phyloP scores from a whole-genome alignment of 257 asterid genomes.

The Nicotiana tomentosiformis region DNA sequence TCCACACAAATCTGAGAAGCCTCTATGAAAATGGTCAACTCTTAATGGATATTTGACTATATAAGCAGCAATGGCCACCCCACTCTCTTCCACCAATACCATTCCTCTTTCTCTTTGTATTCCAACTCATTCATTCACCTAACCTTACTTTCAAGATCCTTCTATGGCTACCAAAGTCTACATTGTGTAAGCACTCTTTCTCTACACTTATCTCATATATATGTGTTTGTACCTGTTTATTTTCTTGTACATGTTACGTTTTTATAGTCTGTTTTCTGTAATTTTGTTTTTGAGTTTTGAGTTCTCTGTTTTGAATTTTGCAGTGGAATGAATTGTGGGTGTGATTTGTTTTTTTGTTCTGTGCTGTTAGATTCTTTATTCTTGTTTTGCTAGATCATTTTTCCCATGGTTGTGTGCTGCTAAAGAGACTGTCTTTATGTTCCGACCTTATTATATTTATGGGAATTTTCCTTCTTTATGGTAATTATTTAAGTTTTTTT shows the following conservation, averaged over 20 bases:
- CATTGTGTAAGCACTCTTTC: constrained; percentile 38
- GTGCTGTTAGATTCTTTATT: neutral
- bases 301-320: neutral
- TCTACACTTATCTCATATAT: neutral
- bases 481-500: neutral
- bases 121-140: constrained; percentile 15
- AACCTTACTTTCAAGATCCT: constrained; percentile 1
- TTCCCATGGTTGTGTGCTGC: neutral
- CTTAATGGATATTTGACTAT: constrained; percentile 5
- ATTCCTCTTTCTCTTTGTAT: neutral
- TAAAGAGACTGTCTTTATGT: neutral
- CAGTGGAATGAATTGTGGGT: neutral
- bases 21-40: constrained; percentile 22
- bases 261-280: neutral
- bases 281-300: neutral
- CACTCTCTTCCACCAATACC: constrained; percentile 6
- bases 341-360: neutral
- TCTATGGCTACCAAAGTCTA: constrained; percentile 59
- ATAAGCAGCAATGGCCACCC: constrained; percentile 16
- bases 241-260: neutral
- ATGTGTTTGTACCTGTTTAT: neutral
- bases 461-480: neutral
- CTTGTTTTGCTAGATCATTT: neutral
- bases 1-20: neutral
- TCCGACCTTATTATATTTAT: neutral